Evolutionary conservation across 2,329 filamentous ascomycete species (phyloP).

Genomic region (Stemphylium lycopersici): DNA sequence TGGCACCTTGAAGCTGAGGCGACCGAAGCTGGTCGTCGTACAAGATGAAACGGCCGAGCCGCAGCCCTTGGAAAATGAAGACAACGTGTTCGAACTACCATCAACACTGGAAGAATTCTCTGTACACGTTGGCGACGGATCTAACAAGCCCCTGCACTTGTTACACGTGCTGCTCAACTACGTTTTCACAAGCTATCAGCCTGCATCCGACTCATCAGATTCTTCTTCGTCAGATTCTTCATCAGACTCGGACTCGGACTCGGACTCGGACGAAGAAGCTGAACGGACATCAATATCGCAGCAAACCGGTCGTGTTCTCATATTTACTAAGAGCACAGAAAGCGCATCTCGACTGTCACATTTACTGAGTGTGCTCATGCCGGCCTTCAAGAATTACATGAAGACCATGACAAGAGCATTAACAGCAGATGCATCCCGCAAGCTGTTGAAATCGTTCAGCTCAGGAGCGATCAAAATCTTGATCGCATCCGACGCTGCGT

Average conservation of each 20-base stretch:
- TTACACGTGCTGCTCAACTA: conserved; percentile 72
- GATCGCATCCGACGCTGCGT: conserved; percentile 91
- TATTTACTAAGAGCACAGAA: conserved; percentile 93
- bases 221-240: conserved; percentile 15
- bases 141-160: conserved; percentile 77
- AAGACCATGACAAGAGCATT: conserved; percentile 79
- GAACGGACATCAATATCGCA: conserved; percentile 18
- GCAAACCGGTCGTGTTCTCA: conserved; percentile 60
- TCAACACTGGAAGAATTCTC: conserved; percentile 55
- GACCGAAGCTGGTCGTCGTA: conserved; percentile 78
- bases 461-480: conserved; percentile 71
- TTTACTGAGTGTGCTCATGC: conserved; percentile 72
- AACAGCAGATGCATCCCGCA: conserved; percentile 71
- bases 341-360: conserved; percentile 84
- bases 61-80: conserved; percentile 31
- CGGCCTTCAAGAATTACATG: conserved; percentile 62
- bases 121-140: conserved; percentile 57
- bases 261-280: conserved; percentile 12
- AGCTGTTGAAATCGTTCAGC: conserved; percentile 70
- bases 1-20: conserved; percentile 71
- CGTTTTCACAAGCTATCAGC: conserved; percentile 43
- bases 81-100: conserved; percentile 63
- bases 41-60: conserved; percentile 57
- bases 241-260: conserved; percentile 22
- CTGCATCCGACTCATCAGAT: conserved; percentile 14